Conservation (phyloP, 129 eudicot species). For the Gnaphalium uliginosum region DNA sequence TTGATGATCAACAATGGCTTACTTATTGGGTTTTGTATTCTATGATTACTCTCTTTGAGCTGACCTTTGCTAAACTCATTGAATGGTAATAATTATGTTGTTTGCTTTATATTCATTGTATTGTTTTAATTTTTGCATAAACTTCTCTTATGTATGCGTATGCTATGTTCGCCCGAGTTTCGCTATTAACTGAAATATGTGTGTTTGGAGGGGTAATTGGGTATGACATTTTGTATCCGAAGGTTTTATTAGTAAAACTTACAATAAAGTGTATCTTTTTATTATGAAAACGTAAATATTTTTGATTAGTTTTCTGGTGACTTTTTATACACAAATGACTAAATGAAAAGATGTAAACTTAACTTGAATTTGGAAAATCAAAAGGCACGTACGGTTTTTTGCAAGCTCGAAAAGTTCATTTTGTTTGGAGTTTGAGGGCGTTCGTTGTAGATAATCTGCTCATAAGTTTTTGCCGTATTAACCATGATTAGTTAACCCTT, state of each 20-base stretch:
- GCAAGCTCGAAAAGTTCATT: background rate
- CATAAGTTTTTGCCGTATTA: too few relatives aligned
- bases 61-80: conserved; percentile 78
- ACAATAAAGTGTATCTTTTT: background rate
- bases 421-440: background rate
- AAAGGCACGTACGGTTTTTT: background rate
- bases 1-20: conserved; percentile 96
- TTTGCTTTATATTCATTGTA: background rate
- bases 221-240: background rate
- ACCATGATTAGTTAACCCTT: too few relatives aligned
- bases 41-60: conserved; percentile 92
- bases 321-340: background rate
- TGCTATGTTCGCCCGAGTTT: background rate
- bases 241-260: background rate
- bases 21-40: conserved; percentile 97
- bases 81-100: conserved; percentile 59
- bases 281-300: background rate
- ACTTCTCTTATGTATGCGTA: background rate
- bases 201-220: background rate
- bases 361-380: background rate
- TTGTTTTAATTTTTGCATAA: background rate
- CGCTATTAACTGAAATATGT: background rate
- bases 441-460: background rate
- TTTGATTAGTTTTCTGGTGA: background rate
- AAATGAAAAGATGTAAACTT: background rate